Evolutionary conservation across 495 filamentous ascomycete species (phyloP).

Genomic region (Penicillium steckii): DNA sequence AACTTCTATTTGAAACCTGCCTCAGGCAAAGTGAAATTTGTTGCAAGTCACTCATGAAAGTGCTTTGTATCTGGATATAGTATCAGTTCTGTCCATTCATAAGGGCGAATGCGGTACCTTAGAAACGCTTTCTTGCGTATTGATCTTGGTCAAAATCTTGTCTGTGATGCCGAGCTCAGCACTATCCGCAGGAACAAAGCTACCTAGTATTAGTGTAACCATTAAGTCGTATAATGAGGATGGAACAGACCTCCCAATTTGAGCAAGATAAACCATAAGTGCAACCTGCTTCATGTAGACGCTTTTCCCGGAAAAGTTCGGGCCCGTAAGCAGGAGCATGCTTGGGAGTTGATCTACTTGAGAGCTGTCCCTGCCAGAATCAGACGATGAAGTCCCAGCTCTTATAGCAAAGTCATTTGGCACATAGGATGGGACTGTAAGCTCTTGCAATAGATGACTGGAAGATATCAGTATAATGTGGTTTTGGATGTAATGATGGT

Average conservation of each 20-base stretch:
- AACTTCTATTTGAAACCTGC: constrained; percentile 71
- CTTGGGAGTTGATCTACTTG: constrained; percentile 47
- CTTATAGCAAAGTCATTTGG: constrained; percentile 72
- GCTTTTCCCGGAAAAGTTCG: constrained; percentile 96
- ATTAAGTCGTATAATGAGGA: neutral
- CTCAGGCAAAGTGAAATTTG: constrained; percentile 79
- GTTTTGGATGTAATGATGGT: neutral
- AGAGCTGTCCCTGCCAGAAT: neutral
- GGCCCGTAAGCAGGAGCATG: constrained; percentile 84
- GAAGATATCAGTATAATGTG: constrained; percentile 14
- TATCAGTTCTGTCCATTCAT: neutral
- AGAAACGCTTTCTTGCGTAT: constrained; percentile 84
- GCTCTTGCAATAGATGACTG: constrained; percentile 85
- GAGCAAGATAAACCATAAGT: constrained; percentile 90
- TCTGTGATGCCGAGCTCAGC: constrained; percentile 88
- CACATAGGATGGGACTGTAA: constrained; percentile 82
- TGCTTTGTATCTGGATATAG: constrained; percentile 66
- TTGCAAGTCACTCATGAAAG: constrained; percentile 91
- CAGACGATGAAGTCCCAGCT: constrained; percentile 49
- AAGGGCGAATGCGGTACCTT: constrained; percentile 34
- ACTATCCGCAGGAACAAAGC: constrained; percentile 79
- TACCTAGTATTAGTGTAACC: constrained; percentile 12
- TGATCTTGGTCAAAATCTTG: constrained; percentile 85
- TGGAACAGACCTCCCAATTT: constrained; percentile 66
- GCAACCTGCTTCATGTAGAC: constrained; percentile 93